Conservation (phyloP, 305 asterid species). For the Fraxinus floribunda region DNA sequence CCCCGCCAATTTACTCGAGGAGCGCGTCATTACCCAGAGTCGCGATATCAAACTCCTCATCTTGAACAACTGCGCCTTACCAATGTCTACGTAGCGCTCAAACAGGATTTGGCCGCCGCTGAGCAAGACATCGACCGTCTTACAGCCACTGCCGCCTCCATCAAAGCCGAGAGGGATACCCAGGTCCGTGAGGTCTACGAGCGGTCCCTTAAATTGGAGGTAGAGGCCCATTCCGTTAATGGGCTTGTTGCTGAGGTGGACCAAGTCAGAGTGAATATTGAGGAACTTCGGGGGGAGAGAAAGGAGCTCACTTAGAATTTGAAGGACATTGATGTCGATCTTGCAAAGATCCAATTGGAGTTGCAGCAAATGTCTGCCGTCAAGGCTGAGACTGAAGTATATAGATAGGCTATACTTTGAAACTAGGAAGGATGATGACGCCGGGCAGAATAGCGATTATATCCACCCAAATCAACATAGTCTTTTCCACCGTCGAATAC, state of each 20-base stretch:
- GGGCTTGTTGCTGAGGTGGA: conserved; percentile 44
- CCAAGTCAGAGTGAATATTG: conserved; percentile 46
- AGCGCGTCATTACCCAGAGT: conserved; percentile 44
- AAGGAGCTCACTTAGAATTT: conserved; percentile 44
- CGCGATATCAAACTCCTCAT: conserved; percentile 64
- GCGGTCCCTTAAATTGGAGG: conserved; percentile 50
- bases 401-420: too few species aligned
- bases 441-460: too few species aligned
- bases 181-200: conserved; percentile 69
- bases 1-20: conserved; percentile 6
- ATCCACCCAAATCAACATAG: too few species aligned
- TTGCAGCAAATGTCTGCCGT: conserved; percentile 42
- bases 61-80: conserved; percentile 78
- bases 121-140: conserved; percentile 65
- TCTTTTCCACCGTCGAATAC: too few species aligned
- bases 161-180: conserved; percentile 64
- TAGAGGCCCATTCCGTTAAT: conserved; percentile 47
- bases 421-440: too few species aligned
- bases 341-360: conserved; percentile 34
- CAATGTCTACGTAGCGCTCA: conserved; percentile 58
- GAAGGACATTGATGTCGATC: conserved; percentile 45
- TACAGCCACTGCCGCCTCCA: conserved; percentile 47
- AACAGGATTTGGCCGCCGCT: conserved; percentile 49
- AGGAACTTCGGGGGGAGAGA: conserved; percentile 47
- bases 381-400: conserved; percentile 45